A percentile compares a stretch with the other conserved stretches of the same genome.
These are phyloP conservation scores for Plasmodium fragile DNA, from an alignment of 169 alveolate species.

Conservation along the genomic window DNA sequence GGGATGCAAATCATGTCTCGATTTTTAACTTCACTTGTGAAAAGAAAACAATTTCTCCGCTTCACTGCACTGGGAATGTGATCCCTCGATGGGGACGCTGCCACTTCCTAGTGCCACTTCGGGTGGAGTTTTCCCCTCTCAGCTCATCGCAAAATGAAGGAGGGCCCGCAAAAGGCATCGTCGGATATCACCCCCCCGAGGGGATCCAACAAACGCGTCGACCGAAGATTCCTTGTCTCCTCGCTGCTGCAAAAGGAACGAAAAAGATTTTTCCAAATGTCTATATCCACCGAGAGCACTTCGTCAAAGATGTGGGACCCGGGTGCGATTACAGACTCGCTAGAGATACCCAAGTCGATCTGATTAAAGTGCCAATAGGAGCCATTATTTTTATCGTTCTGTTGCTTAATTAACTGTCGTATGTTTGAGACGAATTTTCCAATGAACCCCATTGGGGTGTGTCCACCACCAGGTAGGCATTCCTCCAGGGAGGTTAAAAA, in stretches of 20 bases:
- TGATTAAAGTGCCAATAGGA: slow-evolving; percentile 27
- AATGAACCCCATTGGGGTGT: slow-evolving; percentile 16
- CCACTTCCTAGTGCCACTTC: neutral
- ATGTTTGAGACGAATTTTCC: slow-evolving; percentile 8
- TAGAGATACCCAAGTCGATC: slow-evolving; percentile 3
- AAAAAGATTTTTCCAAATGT: slow-evolving; percentile 8
- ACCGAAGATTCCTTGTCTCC: slow-evolving; percentile 16
- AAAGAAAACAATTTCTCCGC: neutral
- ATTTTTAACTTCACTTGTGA: neutral
- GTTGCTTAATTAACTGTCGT: slow-evolving; percentile 1
- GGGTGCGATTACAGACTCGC: neutral
- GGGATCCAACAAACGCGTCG: slow-evolving; percentile 44
- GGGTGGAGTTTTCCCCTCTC: neutral
- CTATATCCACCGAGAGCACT: neutral
- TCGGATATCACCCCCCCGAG: slow-evolving; percentile 34
- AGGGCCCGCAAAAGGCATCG: neutral
- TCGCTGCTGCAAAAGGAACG: slow-evolving; percentile 16
- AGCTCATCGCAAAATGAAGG: neutral
- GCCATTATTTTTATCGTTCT: slow-evolving; percentile 1
- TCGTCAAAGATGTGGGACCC: slow-evolving; percentile 11
- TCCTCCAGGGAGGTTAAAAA: slow-evolving; percentile 61
- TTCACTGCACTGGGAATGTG: neutral
- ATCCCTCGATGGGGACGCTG: neutral
- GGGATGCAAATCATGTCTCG: neutral
- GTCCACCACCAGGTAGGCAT: slow-evolving; percentile 22